These are phyloP conservation scores for Opeltia flavorubescens DNA, from an alignment of 495 filamentous ascomycete species.

Conservation along the genomic window DNA sequence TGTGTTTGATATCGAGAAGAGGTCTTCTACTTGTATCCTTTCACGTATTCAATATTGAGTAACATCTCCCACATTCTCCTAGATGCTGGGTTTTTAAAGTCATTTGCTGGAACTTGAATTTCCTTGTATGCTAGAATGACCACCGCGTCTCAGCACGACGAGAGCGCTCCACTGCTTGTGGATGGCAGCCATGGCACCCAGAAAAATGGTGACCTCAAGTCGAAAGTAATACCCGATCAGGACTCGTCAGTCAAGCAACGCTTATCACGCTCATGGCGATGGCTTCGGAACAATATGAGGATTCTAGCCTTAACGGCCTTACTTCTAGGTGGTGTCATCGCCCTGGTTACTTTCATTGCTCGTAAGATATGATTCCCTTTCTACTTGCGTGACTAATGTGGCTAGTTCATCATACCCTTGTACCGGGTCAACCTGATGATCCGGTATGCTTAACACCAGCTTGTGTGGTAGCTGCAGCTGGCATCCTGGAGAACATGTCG, in stretches of 20 bases:
- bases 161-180: conserved; percentile 14
- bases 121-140: no score
- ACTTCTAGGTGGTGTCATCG: conserved; percentile 14
- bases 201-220: background rate
- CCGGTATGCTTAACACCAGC: conserved; percentile 40
- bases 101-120: no score
- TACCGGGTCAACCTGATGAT: background rate
- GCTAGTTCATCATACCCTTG: conserved; percentile 3
- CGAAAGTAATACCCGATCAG: no score
- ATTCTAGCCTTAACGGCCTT: conserved; percentile 8
- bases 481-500: conserved; percentile 52
- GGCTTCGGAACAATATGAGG: conserved; percentile 9
- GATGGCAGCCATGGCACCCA: conserved; percentile 9
- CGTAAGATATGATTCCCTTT: background rate
- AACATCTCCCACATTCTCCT: no score
- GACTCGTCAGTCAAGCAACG: background rate
- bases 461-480: conserved; percentile 55
- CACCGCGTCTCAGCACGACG: background rate
- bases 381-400: background rate
- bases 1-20: no score
- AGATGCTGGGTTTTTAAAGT: no score
- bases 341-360: conserved; percentile 11
- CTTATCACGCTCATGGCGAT: background rate
- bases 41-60: no score
- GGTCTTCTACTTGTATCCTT: no score